Evolutionary conservation across 2,329 filamentous ascomycete species (phyloP), one percentile per base, ranked within the genome.

Genomic region (Penicillium sp.): DNA sequence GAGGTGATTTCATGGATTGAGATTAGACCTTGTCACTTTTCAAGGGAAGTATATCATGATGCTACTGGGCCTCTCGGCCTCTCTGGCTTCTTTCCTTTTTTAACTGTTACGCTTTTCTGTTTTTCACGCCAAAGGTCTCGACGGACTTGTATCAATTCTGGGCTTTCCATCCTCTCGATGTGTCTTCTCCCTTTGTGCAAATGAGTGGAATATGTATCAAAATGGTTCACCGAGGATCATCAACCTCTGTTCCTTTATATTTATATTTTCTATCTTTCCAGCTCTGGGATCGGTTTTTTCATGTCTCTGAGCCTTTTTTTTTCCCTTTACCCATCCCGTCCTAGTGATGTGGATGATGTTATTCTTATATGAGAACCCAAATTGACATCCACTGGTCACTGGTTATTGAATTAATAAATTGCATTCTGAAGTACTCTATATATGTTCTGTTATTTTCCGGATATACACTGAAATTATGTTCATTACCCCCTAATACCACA

Each of bases 341-440:
- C 56, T 53, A 56, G 58, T 32, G 55, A 48, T 63, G 56, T 22
- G 52, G 53, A 48, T 50, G 54, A 26, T 38, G 46, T 20, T 55
- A 39, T 46, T 52, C 26, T 55, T 45, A 56, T 52, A 44, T 53
- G 48, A 38, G 34, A 18, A 45, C 52, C 52, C 42, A 61, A 59
- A 61, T 61, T 61, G 59, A 57, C 44, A 57, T 18, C 51, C 37
- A 44, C 24, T 39, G 26, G 22, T 35, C 47, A 34, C 26, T 32
- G 26, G 26, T 24, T 42, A 42, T 50, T 34, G 48, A 37, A 50
- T 22, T 37, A 38, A 38, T 26, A 10, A 35, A 35, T 14, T 37
- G 10, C 18, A 29, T 49, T 20, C 18, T 49, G 35, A 22, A 20
- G 9, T 39, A 20, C 31, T 38, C n/a, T 22, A 22, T 31, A 18